A percentile compares a stretch with the other conserved stretches of the same genome.
Evolutionary conservation across 441 rosid species (phyloP).

Genomic region (Corymbia calophylla): DNA sequence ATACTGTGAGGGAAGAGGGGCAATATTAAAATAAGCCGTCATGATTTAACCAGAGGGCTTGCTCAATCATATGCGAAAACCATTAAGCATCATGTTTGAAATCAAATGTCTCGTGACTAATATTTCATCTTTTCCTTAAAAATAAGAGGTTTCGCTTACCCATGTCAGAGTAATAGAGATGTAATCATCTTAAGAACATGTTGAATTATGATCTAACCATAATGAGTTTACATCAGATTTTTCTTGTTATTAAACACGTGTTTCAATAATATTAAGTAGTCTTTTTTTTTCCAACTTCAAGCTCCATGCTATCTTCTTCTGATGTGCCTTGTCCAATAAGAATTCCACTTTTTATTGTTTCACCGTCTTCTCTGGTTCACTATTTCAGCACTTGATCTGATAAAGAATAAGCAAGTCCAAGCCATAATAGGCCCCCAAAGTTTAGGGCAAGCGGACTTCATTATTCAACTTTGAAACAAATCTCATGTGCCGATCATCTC

Average conservation of each 20-base stretch:
- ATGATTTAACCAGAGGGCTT: too few relatives aligned
- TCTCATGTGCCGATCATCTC: constrained; percentile 52
- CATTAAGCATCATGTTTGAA: not conserved
- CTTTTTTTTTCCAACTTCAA: not conserved
- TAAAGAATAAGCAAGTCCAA: constrained; percentile 40
- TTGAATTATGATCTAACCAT: too few relatives aligned
- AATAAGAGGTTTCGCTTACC: not conserved
- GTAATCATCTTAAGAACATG: too few relatives aligned
- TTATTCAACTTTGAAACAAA: constrained; percentile 36
- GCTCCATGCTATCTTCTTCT: not conserved
- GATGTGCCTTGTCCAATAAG: not conserved
- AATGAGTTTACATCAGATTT: not conserved
- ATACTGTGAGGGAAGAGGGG: too few relatives aligned
- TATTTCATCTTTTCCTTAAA: not conserved
- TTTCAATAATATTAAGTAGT: not conserved
- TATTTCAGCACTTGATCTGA: constrained; percentile 46
- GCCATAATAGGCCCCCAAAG: constrained; percentile 48
- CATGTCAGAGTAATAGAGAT: not conserved
- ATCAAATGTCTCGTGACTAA: too few relatives aligned
- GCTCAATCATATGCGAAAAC: not conserved
- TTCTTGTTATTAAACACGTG: too few relatives aligned
- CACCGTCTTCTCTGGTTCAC: not conserved
- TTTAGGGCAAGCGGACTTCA: constrained; percentile 45
- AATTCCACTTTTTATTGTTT: not conserved
- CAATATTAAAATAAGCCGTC: too few relatives aligned